Evolutionary conservation across 1,284 basidiomycete species (phyloP).

Genomic region (Peniophora sp.): DNA sequence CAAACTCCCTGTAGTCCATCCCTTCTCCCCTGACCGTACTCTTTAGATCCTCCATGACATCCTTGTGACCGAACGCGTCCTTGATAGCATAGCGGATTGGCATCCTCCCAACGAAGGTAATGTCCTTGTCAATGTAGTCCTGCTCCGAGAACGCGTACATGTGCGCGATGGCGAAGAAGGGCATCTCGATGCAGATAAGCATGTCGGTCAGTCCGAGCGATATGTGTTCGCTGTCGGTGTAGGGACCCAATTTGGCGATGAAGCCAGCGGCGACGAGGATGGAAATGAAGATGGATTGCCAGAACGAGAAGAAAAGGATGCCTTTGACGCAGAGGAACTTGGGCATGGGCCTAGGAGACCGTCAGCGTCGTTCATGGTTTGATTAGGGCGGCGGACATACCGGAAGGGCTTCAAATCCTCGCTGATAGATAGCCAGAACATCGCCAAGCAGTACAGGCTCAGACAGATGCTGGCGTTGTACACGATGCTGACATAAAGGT

Average conservation of each 20-base stretch:
- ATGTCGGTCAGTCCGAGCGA: constrained; percentile 86
- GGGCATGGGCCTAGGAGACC: constrained; percentile 55
- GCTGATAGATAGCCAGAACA: constrained; percentile 91
- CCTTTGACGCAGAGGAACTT: constrained; percentile 98
- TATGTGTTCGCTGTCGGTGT: constrained; percentile 86
- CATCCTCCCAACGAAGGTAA: constrained; percentile 77
- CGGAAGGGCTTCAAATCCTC: constrained; percentile 84
- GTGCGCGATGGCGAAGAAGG: constrained; percentile 91
- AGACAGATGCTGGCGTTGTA: constrained; percentile 71
- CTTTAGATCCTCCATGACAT: constrained; percentile 84
- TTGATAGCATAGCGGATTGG: constrained; percentile 81
- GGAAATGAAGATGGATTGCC: constrained; percentile 87
- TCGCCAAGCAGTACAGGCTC: constrained; percentile 82
- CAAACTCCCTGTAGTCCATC: constrained; percentile 93
- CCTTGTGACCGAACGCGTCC: constrained; percentile 81
- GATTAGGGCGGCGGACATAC: constrained; percentile 32
- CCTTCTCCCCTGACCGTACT: constrained; percentile 82
- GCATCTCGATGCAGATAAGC: constrained; percentile 96
- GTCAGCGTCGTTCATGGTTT: constrained; percentile 2
- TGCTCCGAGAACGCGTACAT: constrained; percentile 80
- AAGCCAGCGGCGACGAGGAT: constrained; percentile 78
- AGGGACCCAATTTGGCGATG: constrained; percentile 78
- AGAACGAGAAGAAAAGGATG: constrained; percentile 97
- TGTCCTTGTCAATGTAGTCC: constrained; percentile 71
- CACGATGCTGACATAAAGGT: constrained; percentile 84